Percentiles rank a stretch among this genome's conserved stretches.
These are phyloP conservation scores for Solanum hybrid DNA, from an alignment of 305 asterid genomes.

Conservation along the genomic window DNA sequence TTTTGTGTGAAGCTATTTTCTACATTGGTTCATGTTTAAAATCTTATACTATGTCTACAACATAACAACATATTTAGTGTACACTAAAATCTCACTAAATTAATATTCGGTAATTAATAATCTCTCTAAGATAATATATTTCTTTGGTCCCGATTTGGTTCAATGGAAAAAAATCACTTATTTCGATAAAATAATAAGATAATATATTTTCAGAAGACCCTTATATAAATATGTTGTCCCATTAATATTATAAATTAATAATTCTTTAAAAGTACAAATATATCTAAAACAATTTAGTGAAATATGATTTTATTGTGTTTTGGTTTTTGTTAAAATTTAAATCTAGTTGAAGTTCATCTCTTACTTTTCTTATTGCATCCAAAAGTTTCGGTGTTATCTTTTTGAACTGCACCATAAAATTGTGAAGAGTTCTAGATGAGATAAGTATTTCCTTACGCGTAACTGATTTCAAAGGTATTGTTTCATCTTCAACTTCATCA, in stretches of 20 bases:
- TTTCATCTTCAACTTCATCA: neutral
- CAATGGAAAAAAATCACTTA: neutral
- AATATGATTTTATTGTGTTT: no score
- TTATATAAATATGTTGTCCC: neutral
- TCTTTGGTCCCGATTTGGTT: neutral
- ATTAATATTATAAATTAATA: no score
- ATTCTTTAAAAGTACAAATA: neutral
- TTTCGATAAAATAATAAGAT: no score
- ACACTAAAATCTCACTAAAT: neutral
- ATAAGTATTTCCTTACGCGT: neutral
- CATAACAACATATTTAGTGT: neutral
- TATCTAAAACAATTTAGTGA: no score
- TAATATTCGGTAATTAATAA: neutral
- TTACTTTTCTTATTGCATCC: neutral
- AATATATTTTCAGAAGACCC: neutral
- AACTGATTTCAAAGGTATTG: neutral
- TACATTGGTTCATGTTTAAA: neutral
- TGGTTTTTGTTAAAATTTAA: neutral
- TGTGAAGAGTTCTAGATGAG: no score
- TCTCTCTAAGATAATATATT: neutral
- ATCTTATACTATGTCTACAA: neutral
- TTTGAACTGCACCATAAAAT: neutral
- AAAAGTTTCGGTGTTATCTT: neutral
- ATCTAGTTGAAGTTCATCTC: neutral
- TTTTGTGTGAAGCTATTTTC: neutral